phyloP scores from a whole-genome alignment of 1,139 yeast genomes.

The Suhomyces bokatorum region DNA sequence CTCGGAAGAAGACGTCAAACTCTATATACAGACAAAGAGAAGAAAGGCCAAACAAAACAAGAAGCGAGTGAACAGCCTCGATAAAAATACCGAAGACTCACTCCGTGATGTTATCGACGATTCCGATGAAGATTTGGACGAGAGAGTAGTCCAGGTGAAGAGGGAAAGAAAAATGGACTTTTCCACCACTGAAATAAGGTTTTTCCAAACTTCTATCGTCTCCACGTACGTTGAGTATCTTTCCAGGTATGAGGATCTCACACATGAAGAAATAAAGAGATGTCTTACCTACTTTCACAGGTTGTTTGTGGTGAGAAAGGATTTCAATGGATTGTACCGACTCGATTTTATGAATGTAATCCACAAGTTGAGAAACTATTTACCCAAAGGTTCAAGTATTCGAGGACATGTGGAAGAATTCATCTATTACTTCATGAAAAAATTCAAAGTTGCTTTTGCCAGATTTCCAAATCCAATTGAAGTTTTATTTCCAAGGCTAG shows the following conservation, averaged over 20 bases:
- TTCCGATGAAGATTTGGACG: conserved; percentile 48
- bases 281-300: conserved; percentile 73
- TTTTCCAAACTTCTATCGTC: conserved; percentile 45
- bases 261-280: conserved; percentile 59
- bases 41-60: conserved; percentile 20
- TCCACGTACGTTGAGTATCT: conserved; percentile 55
- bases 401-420: conserved; percentile 67
- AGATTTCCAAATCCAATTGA: conserved; percentile 66
- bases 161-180: conserved; percentile 55
- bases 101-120: conserved; percentile 41
- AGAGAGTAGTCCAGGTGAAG: conserved; percentile 37
- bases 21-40: conserved; percentile 54
- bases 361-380: conserved; percentile 31
- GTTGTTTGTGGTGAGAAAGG: conserved; percentile 60
- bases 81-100: conserved; percentile 28
- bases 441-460: conserved; percentile 51
- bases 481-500: conserved; percentile 63
- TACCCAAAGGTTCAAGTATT: conserved; percentile 39
- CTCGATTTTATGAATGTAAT: conserved; percentile 65
- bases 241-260: conserved; percentile 60
- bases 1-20: conserved; percentile 59
- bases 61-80: conserved; percentile 26
- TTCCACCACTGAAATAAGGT: conserved; percentile 37
- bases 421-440: conserved; percentile 64
- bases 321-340: conserved; percentile 63